Evolutionary conservation across 192 early-diverging fungal species (phyloP).

Genomic region (Gaertneriomyces semiglobifer): DNA sequence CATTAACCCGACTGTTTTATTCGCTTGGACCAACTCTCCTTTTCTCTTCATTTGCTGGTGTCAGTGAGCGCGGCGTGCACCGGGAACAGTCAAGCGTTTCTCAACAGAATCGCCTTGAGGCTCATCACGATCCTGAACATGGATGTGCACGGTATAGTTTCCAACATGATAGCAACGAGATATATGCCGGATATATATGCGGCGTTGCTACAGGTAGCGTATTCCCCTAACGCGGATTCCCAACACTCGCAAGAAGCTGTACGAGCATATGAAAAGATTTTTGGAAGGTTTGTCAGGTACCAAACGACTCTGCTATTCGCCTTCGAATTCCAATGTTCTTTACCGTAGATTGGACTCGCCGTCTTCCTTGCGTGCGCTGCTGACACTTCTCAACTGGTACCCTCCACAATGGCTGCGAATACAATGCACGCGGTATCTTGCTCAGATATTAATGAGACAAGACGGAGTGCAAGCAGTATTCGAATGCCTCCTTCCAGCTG

Average conservation of each 20-base stretch:
- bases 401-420: slow-evolving; percentile 60
- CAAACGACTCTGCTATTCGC: background rate
- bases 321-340: background rate
- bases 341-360: slow-evolving; percentile 38
- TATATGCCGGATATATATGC: slow-evolving; percentile 67
- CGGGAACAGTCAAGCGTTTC: too few relatives aligned
- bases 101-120: too few relatives aligned
- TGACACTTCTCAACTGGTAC: slow-evolving; percentile 56
- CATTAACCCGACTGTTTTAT: background rate
- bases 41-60: background rate
- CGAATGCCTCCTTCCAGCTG: slow-evolving; percentile 60
- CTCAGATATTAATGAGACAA: slow-evolving; percentile 63
- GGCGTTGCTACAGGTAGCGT: slow-evolving; percentile 63
- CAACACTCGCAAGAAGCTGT: background rate
- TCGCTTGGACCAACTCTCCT: background rate
- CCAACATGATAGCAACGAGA: slow-evolving; percentile 38
- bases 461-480: slow-evolving; percentile 61
- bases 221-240: slow-evolving; percentile 45
- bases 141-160: background rate
- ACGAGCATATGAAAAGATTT: background rate
- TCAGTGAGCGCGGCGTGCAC: too few relatives aligned
- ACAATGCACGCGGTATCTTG: slow-evolving; percentile 65
- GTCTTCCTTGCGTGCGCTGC: slow-evolving; percentile 64
- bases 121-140: too few relatives aligned
- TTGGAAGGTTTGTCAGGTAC: background rate